Conservation (phyloP, 2,329 filamentous ascomycete genomes). For the Calcarisporium arbuscula region DNA sequence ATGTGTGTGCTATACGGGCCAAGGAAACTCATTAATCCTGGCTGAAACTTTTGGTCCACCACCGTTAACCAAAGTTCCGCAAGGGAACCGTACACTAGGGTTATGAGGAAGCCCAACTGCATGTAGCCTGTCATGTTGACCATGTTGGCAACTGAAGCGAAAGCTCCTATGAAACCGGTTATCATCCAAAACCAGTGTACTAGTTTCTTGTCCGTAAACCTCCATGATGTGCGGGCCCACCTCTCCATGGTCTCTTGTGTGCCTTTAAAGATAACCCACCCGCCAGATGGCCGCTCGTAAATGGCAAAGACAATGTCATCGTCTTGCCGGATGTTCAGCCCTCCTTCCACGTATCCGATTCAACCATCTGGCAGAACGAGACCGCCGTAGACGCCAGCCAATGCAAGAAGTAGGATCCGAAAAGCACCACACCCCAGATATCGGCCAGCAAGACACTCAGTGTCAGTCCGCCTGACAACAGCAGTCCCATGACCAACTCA, state of each 20-base stretch:
- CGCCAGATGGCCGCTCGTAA: conserved; percentile 1
- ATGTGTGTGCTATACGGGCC: neutral
- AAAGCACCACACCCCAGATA: conserved; percentile 1
- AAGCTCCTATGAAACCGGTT: neutral
- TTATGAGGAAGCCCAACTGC: conserved; percentile 1
- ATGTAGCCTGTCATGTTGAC: conserved; percentile 1
- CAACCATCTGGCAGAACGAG: conserved; percentile 1
- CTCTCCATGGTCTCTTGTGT: conserved; percentile 1
- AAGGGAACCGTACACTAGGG: neutral
- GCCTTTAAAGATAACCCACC: neutral
- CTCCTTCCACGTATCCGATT: neutral
- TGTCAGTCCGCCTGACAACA: neutral
- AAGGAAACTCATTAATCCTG: conserved; percentile 1
- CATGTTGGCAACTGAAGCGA: conserved; percentile 2
- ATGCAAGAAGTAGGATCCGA: conserved; percentile 3
- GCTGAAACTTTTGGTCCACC: neutral
- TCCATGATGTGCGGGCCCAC: conserved; percentile 2
- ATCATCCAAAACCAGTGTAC: conserved; percentile 4
- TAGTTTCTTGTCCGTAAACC: neutral
- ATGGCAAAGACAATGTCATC: conserved; percentile 1
- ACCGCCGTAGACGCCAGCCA: conserved; percentile 1
- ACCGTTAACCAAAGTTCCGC: conserved; percentile 2
- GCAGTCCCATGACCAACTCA: conserved; percentile 1
- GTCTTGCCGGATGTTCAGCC: conserved; percentile 1
- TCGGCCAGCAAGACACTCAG: neutral